phyloP scores from a whole-genome alignment of 2,329 filamentous ascomycete species.

The Chrysosporium queenslandicum region DNA sequence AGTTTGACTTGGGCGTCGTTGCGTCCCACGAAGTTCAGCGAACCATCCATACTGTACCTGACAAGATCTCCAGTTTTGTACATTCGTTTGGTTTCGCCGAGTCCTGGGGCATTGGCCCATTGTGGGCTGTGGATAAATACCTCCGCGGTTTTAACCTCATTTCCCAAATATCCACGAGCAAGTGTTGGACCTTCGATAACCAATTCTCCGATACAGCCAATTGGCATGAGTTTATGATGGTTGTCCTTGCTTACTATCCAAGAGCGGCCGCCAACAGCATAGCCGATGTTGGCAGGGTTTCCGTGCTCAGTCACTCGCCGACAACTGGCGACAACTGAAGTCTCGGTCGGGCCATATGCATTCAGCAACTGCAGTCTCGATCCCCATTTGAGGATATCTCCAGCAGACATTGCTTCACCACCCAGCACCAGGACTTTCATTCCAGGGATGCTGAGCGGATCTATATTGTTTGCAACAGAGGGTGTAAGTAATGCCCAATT shows the following conservation, averaged over 20 bases:
- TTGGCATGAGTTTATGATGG: constrained; percentile 20
- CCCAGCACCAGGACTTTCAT: constrained; percentile 31
- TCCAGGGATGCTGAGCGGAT: constrained; percentile 33
- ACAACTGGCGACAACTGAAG: background rate
- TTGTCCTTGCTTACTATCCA: constrained; percentile 22
- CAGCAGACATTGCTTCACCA: constrained; percentile 12
- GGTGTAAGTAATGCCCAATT: constrained; percentile 7
- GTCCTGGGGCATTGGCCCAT: background rate
- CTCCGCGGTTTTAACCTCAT: constrained; percentile 6
- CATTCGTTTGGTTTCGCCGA: constrained; percentile 30
- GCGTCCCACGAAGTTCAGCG: background rate
- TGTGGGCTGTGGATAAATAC: background rate
- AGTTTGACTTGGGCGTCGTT: constrained; percentile 61
- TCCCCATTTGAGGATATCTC: background rate
- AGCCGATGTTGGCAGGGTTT: background rate
- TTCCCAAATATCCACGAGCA: constrained; percentile 28
- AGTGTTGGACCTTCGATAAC: constrained; percentile 33
- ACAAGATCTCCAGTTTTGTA: constrained; percentile 85
- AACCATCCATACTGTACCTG: constrained; percentile 41
- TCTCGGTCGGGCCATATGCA: background rate
- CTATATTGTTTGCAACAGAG: constrained; percentile 27
- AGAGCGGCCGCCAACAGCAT: background rate
- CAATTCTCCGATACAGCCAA: constrained; percentile 35
- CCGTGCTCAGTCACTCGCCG: background rate
- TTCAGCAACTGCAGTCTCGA: background rate